Evolutionary conservation across 176 grass and related monocot species (phyloP).

Genomic region (Elymus sibiricus): DNA sequence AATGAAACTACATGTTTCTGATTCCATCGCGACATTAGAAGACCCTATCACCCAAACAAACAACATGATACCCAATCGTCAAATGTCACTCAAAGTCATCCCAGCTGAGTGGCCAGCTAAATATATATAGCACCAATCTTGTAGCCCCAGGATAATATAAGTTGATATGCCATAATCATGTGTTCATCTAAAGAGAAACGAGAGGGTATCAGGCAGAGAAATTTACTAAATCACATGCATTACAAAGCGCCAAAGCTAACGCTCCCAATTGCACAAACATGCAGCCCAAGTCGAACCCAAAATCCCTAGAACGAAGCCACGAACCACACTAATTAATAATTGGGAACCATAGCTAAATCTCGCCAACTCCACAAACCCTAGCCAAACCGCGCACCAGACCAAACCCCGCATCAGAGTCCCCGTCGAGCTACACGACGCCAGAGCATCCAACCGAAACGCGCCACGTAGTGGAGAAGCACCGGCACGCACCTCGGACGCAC

Average conservation of each 20-base stretch:
- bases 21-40: background rate
- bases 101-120: background rate
- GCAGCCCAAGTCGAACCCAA: background rate
- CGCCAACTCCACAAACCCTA: background rate
- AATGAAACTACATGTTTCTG: background rate
- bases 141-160: constrained; percentile 5
- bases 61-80: background rate
- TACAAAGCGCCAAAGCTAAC: constrained; percentile 1
- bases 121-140: background rate
- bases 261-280: background rate
- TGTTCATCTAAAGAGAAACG: background rate
- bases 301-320: background rate
- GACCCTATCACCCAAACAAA: background rate
- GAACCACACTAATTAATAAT: background rate
- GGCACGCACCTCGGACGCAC: constrained; percentile 5
- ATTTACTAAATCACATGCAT: background rate
- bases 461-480: background rate
- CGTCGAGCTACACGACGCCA: background rate
- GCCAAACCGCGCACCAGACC: background rate
- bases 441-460: background rate
- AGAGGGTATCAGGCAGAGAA: background rate
- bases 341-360: constrained; percentile 8
- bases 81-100: background rate
- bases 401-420: background rate
- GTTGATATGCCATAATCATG: constrained; percentile 2